Conservation (phyloP, 306 rosid genomes). For the apple (Malus domestica) region ASM211411v1 NC_041799.1:30436501-30437000, state of each 20-base stretch:
- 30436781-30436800: constrained; percentile 41
- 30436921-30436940: constrained; percentile 39
- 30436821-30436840: constrained; percentile 35
- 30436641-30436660: background rate
- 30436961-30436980: constrained; percentile 60
- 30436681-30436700: constrained; percentile 26
- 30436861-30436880: constrained; percentile 32
- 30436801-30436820: constrained; percentile 37
- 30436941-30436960: constrained; percentile 55
- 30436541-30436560: constrained; percentile 30
- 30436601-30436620: constrained; percentile 27
- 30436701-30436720: constrained; percentile 27
- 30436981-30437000: constrained; percentile 67
- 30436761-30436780: constrained; percentile 23
- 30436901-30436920: constrained; percentile 68
- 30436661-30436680: constrained; percentile 32
- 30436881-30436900: constrained; percentile 42
- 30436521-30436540: constrained; percentile 31
- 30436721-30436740: constrained; percentile 11
- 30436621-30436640: constrained; percentile 23
- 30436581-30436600: constrained; percentile 30
- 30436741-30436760: constrained; percentile 34
- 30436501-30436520: constrained; percentile 23
- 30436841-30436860: constrained; percentile 34
- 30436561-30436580: constrained; percentile 24